Conservation (phyloP, 805 yeast genomes). For the Cyberlindnera americana region DNA sequence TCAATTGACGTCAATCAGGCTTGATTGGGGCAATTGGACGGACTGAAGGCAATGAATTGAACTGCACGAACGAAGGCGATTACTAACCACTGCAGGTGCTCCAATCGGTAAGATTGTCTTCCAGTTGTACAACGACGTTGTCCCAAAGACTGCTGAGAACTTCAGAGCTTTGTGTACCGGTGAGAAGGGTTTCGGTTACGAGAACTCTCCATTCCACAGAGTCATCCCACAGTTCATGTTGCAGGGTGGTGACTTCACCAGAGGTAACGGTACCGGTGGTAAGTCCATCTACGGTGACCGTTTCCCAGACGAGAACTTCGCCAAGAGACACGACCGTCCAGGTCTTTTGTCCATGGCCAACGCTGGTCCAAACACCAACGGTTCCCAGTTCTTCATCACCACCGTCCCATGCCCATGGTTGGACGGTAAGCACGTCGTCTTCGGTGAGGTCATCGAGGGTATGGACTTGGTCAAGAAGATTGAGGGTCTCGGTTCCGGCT, state of each 20-base stretch:
- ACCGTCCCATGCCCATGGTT: conserved; percentile 85
- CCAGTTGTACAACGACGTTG: conserved; percentile 84
- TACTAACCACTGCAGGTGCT: conserved; percentile 35
- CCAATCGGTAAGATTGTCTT: conserved; percentile 81
- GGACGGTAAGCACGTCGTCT: conserved; percentile 93
- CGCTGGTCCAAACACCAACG: conserved; percentile 98
- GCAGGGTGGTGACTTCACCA: conserved; percentile 95
- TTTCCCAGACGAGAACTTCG: conserved; percentile 76
- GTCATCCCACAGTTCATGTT: conserved; percentile 97
- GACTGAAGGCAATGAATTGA: no score
- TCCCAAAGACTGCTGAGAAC: conserved; percentile 94
- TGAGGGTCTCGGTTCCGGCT: conserved; percentile 70
- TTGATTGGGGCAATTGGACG: no score
- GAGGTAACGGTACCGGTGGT: conserved; percentile 97
- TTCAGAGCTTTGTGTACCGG: conserved; percentile 95
- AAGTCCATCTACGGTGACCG: conserved; percentile 80
- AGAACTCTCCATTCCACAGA: conserved; percentile 90
- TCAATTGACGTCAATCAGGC: no score
- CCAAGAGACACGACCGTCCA: conserved; percentile 72
- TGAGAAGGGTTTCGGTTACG: conserved; percentile 94
- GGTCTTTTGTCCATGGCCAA: conserved; percentile 94
- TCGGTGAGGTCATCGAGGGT: conserved; percentile 89
- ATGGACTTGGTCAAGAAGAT: conserved; percentile 80
- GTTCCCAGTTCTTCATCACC: conserved; percentile 95
- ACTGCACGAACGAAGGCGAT: no score